Evolutionary conservation across 2,329 filamentous ascomycete genomes (phyloP), one percentile per base, ranked within the genome.

Genomic region (Fragosphaeria purpurea): DNA sequence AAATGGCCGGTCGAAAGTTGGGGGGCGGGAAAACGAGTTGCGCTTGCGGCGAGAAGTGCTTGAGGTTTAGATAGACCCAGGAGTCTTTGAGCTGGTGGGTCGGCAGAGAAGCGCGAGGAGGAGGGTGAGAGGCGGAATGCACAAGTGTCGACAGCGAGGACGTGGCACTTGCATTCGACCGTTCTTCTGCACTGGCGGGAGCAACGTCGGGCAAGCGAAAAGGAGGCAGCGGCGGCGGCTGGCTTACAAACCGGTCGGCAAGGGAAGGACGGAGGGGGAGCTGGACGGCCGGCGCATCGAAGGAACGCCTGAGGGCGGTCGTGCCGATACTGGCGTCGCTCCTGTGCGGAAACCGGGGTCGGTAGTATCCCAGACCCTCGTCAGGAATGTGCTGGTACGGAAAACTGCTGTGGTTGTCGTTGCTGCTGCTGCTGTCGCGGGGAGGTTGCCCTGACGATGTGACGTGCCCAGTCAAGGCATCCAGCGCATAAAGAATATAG

Each of bases 401-500:
- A 13, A 55, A 46, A 41, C 39, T 52, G 48, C 32, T 45, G 41
- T 43, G 49, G 31, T 50, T 44, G 48, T 47, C 48, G 46, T 76
- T 74, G 51, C 72, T 68, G 6, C 81, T 73, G 53, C 86, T 81
- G 51, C 83, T 34, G 10, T 38, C 12, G 9, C 10, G 5, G 4
- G 22, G 38, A 11, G 30, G 41, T n/a, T 11, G 7, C 11, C 44
- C 1, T 4, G 45, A 39, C 4, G 42, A 11, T 6, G 50, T 34
- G 22, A 52, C 13, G n/a, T 86, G 80, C 45, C 85, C 75, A 6
- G 88, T 94, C 58, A 97, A 71, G 55, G 91, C 88, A 56, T 95
- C 86, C 55, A 97, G 80, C 41, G 91, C 90, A 64, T 93, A 94
- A 56, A 85, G 85, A 56, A 96, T 87, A 65, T 90, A 95, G 0